These are phyloP conservation scores for Boletellus ananas DNA, from an alignment of 768 basidiomycete species.

Conservation along the genomic window DNA sequence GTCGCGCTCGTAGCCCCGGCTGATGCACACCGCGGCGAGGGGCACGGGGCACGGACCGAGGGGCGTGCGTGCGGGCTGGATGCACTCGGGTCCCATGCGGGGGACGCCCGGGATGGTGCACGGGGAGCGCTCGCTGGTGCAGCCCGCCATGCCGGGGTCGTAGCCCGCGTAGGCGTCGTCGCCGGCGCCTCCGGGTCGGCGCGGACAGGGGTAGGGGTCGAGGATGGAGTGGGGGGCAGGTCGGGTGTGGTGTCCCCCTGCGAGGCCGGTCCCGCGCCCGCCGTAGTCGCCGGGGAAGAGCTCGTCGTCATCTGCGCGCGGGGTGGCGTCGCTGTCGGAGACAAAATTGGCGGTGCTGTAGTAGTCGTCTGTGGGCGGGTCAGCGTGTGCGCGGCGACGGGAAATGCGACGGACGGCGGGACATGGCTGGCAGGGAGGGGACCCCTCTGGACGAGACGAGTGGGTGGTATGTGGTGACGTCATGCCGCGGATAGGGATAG, in stretches of 20 bases:
- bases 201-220: not conserved
- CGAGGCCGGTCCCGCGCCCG: constrained; percentile 1
- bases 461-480: too few species aligned
- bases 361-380: constrained; percentile 3
- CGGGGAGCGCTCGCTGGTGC: not conserved
- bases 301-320: not conserved
- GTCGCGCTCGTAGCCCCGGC: constrained; percentile 22
- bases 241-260: not conserved
- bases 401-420: not conserved
- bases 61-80: not conserved
- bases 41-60: not conserved
- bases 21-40: not conserved
- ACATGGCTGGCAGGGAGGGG: not conserved
- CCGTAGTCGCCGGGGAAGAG: constrained; percentile 4
- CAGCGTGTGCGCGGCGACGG: too few species aligned
- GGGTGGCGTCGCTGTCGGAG: not conserved
- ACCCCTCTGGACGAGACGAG: too few species aligned
- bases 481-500: too few species aligned
- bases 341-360: not conserved
- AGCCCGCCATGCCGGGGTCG: constrained; percentile 25
- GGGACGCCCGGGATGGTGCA: constrained; percentile 15
- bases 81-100: not conserved
- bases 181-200: too few species aligned
- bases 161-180: constrained; percentile 16
- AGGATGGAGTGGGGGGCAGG: not conserved